These are phyloP conservation scores for Boletus fagicola DNA, from an alignment of 768 basidiomycete species.

Conservation along the genomic window DNA sequence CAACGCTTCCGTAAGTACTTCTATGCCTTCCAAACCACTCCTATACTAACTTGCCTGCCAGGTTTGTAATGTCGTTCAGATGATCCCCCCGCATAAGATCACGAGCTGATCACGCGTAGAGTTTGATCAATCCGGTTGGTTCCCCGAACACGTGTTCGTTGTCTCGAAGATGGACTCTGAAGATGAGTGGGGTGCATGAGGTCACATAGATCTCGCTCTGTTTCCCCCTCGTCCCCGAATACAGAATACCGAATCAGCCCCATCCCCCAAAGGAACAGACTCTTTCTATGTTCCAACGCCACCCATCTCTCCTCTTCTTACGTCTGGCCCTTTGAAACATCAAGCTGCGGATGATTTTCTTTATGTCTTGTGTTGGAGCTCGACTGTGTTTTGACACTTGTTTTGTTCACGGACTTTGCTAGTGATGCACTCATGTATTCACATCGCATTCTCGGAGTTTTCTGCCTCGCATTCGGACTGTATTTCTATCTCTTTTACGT, in stretches of 20 bases:
- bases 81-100: slow-evolving; percentile 62
- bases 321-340: background rate
- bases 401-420: background rate
- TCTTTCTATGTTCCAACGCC: background rate
- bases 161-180: slow-evolving; percentile 12
- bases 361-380: background rate
- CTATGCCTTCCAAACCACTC: background rate
- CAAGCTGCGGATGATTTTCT: background rate
- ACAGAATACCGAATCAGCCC: background rate
- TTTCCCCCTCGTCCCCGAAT: background rate
- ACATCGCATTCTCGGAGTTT: background rate
- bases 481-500: background rate
- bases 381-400: background rate
- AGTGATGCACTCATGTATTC: background rate
- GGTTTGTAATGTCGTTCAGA: slow-evolving; percentile 68
- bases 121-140: slow-evolving; percentile 59
- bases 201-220: no score
- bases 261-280: background rate
- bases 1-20: slow-evolving; percentile 16
- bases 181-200: slow-evolving; percentile 24
- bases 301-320: background rate
- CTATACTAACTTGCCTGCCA: slow-evolving; percentile 23
- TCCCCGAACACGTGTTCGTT: slow-evolving; percentile 38
- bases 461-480: background rate
- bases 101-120: slow-evolving; percentile 64